phyloP scores from a whole-genome alignment of 176 grass and related monocot species.

The Bonia amplexicaulis region DNA sequence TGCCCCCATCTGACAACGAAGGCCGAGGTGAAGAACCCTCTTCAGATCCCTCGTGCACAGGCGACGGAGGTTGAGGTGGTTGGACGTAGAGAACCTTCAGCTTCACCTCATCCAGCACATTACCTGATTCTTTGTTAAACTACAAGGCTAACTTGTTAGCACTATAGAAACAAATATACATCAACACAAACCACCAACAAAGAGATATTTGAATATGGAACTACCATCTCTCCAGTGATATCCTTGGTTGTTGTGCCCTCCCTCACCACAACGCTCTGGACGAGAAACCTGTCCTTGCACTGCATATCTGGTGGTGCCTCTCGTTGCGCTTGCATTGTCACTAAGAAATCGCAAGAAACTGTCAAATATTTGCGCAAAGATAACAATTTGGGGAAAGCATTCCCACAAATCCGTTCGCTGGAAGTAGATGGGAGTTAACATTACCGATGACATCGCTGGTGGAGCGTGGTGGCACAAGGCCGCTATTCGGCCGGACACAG shows the following conservation, averaged over 20 bases:
- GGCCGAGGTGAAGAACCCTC: slow-evolving; percentile 56
- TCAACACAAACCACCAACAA: neutral
- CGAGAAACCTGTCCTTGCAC: slow-evolving; percentile 93
- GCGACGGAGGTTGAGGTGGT: slow-evolving; percentile 67
- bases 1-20: slow-evolving; percentile 58
- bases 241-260: slow-evolving; percentile 48
- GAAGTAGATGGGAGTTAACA: neutral
- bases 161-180: neutral
- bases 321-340: slow-evolving; percentile 80
- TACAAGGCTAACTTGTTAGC: slow-evolving; percentile 34
- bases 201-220: neutral
- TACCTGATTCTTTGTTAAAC: slow-evolving; percentile 78
- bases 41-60: slow-evolving; percentile 71
- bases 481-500: slow-evolving; percentile 81
- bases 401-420: neutral
- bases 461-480: slow-evolving; percentile 68
- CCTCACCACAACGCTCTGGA: slow-evolving; percentile 66
- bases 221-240: slow-evolving; percentile 75
- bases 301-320: slow-evolving; percentile 69
- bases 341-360: slow-evolving; percentile 29
- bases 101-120: slow-evolving; percentile 78
- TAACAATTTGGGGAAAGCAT: neutral
- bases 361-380: neutral
- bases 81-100: slow-evolving; percentile 70
- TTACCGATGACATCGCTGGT: slow-evolving; percentile 74